A percentile compares a stretch with the other conserved stretches of the same genome.
These are phyloP conservation scores for Leishmania braziliensis DNA, from an alignment of 208 protist genomes.

Conservation along the genomic window DNA sequence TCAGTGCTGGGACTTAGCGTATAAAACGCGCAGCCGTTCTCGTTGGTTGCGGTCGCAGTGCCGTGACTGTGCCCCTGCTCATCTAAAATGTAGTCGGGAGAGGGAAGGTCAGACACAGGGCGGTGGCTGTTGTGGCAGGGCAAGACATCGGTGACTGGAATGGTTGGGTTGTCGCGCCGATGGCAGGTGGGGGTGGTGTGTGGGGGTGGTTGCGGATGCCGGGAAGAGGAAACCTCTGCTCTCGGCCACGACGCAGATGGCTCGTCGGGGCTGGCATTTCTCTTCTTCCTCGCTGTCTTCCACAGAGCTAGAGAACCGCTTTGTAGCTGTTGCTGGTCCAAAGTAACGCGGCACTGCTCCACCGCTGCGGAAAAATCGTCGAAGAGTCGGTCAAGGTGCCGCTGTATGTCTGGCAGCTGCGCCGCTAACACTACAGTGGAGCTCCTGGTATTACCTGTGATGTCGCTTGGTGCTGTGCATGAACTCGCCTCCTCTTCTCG, in stretches of 20 bases:
- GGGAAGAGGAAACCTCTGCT: background rate
- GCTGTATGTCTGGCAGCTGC: constrained; percentile 13
- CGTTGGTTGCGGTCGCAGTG: background rate
- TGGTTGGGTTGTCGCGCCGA: constrained; percentile 1
- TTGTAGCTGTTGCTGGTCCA: constrained; percentile 12
- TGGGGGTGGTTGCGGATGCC: background rate
- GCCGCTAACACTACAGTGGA: background rate
- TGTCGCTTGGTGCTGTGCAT: background rate
- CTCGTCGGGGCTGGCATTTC: background rate
- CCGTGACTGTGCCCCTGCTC: constrained; percentile 1
- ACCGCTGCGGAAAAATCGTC: constrained; percentile 28
- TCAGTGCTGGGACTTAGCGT: constrained; percentile 4
- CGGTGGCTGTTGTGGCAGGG: constrained; percentile 4
- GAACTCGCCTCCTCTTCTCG: background rate
- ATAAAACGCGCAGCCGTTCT: background rate
- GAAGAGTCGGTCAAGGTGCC: constrained; percentile 16
- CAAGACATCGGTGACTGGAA: constrained; percentile 15
- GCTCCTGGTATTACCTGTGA: background rate
- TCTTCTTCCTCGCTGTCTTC: constrained; percentile 1
- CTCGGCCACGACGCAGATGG: background rate
- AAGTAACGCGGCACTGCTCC: constrained; percentile 18
- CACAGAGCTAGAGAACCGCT: constrained; percentile 2
- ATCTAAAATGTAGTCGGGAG: constrained; percentile 7
- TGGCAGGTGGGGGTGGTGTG: background rate
- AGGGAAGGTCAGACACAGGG: constrained; percentile 4